Conservation (phyloP, 345 rosid species). For the Populus deltoides region DNA sequence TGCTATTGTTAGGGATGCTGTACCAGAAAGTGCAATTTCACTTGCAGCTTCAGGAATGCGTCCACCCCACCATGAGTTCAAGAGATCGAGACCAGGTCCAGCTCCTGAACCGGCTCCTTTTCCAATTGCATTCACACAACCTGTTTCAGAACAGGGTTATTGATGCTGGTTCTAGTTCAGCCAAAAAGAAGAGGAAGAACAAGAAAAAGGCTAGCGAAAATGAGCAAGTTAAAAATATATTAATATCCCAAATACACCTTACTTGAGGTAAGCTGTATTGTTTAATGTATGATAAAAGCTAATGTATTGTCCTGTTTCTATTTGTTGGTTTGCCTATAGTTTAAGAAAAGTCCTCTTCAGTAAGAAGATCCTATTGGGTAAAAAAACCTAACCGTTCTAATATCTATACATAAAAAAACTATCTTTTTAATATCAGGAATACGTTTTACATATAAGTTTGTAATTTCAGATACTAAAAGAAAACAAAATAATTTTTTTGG, state of each 20-base stretch:
- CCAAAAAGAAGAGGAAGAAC: constrained; percentile 13
- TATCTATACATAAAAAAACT: no score
- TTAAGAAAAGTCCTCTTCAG: no score
- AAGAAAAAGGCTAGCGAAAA: constrained; percentile 7
- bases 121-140: constrained; percentile 24
- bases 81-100: constrained; percentile 9
- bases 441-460: no score
- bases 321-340: no score
- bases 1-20: neutral
- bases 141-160: neutral
- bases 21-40: constrained; percentile 1
- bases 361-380: no score
- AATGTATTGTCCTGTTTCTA: no score
- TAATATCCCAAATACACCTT: accelerated
- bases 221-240: neutral
- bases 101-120: constrained; percentile 3
- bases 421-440: no score
- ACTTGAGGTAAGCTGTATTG: no score
- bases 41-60: neutral
- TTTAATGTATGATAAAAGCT: no score
- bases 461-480: no score
- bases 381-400: no score
- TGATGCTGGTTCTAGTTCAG: neutral
- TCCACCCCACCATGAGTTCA: constrained; percentile 9
- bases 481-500: no score